Percentiles rank a stretch among this genome's conserved stretches.
These are phyloP conservation scores for bread wheat (Triticum aestivum) DNA, from an alignment of 176 grass and related monocot genomes.

Conservation along the genomic window DNA sequence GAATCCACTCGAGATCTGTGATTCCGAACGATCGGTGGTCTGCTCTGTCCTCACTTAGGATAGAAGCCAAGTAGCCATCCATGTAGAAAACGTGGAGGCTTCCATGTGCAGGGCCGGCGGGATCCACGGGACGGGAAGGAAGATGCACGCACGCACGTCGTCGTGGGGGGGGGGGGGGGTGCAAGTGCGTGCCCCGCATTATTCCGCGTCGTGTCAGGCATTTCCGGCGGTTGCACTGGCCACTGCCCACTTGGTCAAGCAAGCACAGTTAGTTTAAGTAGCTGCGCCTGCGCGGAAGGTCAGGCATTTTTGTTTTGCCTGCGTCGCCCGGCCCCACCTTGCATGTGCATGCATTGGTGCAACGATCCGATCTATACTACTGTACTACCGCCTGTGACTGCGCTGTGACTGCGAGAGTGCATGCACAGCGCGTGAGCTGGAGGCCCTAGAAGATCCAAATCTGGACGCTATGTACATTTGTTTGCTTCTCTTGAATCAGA, in stretches of 20 bases:
- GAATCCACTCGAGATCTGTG: not conserved
- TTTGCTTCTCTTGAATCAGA: conserved; percentile 6
- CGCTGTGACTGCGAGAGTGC: not conserved
- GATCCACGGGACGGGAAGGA: not conserved
- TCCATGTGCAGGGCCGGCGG: not conserved
- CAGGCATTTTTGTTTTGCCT: conserved; percentile 19
- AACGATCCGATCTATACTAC: not conserved
- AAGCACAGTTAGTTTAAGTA: not conserved
- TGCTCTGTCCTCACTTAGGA: not conserved
- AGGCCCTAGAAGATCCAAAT: not conserved
- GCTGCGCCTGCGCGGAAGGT: not conserved
- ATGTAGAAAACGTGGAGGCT: not conserved
- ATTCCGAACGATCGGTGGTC: not conserved
- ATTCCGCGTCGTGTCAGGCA: conserved; percentile 9
- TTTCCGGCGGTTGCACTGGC: not conserved
- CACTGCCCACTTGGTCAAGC: not conserved
- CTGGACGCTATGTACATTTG: not conserved
- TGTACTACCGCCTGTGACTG: not conserved
- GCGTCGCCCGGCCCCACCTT: not conserved
- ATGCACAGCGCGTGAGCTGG: not conserved
- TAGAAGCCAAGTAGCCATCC: not conserved
- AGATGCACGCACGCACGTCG: not conserved
- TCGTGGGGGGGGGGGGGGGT: not conserved
- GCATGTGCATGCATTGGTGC: not conserved
- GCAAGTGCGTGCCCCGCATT: conserved; percentile 5